A percentile compares a stretch with the other conserved stretches of the same genome.
Evolutionary conservation across 2,329 filamentous ascomycete species (phyloP).

Genomic region (Fusarium mexicanum): DNA sequence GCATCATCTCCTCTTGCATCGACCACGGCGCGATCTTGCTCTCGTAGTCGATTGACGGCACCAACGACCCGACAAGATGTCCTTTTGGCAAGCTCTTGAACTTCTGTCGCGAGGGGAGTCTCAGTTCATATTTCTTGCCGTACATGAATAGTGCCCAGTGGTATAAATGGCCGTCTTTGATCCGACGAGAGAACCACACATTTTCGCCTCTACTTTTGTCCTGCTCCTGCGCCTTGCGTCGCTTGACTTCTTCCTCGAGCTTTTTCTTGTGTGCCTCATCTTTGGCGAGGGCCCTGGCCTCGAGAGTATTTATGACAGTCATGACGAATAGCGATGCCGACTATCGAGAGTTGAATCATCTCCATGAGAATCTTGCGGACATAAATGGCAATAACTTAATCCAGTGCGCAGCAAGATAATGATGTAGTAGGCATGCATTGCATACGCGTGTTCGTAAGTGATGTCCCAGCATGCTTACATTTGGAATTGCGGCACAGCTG

Average conservation of each 20-base stretch:
- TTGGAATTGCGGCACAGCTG: background rate
- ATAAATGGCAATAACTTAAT: no score
- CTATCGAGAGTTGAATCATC: accelerated
- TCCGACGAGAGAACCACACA: background rate
- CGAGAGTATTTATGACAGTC: background rate
- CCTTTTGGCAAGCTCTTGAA: background rate
- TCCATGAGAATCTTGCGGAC: accelerated
- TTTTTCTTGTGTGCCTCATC: accelerated
- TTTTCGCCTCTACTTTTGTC: accelerated
- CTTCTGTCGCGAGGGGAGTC: background rate
- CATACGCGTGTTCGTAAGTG: background rate
- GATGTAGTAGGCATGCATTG: background rate
- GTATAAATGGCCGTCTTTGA: background rate
- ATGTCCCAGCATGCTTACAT: background rate
- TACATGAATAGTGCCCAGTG: background rate
- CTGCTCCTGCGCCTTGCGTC: background rate
- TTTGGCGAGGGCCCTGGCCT: background rate
- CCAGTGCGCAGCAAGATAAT: no score
- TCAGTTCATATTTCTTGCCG: background rate
- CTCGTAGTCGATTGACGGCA: accelerated
- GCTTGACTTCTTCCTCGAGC: background rate
- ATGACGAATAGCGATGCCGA: accelerated
- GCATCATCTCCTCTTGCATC: background rate
- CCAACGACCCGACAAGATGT: background rate
- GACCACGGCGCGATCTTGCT: background rate